Evolutionary conservation across 2,329 filamentous ascomycete species (phyloP), one percentile per base, ranked within the genome.

Genomic region (Lachnum nothofagi): DNA sequence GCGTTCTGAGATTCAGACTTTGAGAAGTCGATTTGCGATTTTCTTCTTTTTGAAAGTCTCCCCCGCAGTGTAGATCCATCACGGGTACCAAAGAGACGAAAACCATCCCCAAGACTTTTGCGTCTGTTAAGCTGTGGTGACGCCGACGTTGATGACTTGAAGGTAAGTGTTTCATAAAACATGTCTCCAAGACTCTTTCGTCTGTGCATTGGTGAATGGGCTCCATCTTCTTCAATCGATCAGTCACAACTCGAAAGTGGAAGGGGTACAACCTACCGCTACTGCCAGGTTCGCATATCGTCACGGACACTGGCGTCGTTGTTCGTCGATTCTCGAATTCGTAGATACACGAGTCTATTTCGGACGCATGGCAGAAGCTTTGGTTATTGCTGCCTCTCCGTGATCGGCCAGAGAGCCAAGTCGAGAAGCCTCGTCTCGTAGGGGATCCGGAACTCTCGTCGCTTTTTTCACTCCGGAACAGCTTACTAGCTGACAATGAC

Each of bases 91-190:
- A 17, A 22, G 34, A 14, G 34, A 37, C 10, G 3, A 12, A 61
- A 35, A 4, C 62, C 52, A 44, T 61, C 52, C 8, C 54, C 44
- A 14, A 61, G 46, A 52, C 60, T 63, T 42, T 54, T 61, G 19
- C 60, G 49, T 46, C 58, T 48, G 16, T 39, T 29, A 8, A 24
- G 40, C 12, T 16, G 22, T 27, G 16, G 20, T 12, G 19, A 8
- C 16, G n/a, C 12, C n/a, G n/a, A 20, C 2, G n/a, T 17, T 12
- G 34, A 37, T 19, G 34, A 20, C 19, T 22, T 37, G 34, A 14
- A 10, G 34, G 34, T 17, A 16, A 37, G 6, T 9, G 34, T 8
- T 14, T 19, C n/a, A 37, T 22, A 3, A 12, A 61, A 35, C 4
- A 62, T 54, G 42, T 61, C 51, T 8, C 54, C 44, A 16, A 61